These are phyloP conservation scores for Tuber brumale DNA, from an alignment of 495 filamentous ascomycete genomes.

Conservation along the genomic window DNA sequence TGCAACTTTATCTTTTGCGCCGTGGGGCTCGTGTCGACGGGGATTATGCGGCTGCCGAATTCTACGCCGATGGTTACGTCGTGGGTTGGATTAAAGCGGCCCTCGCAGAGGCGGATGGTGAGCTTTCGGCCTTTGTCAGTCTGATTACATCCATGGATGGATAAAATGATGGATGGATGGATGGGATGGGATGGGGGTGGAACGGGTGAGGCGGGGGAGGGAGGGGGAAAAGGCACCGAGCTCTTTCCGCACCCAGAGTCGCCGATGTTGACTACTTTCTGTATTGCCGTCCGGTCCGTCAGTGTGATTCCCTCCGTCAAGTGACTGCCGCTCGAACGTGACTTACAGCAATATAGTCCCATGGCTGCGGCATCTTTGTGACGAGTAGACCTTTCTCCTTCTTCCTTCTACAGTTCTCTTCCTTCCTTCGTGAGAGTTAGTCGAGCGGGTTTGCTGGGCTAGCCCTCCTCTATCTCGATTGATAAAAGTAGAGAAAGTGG, in stretches of 20 bases:
- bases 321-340: neutral
- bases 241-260: slow-evolving; percentile 92
- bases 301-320: slow-evolving; percentile 3
- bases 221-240: slow-evolving; percentile 30
- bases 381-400: slow-evolving; percentile 5
- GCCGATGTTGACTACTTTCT: slow-evolving; percentile 91
- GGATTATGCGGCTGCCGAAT: slow-evolving; percentile 89
- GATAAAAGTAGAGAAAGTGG: neutral
- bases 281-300: slow-evolving; percentile 7
- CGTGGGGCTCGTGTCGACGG: slow-evolving; percentile 57
- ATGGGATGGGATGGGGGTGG: neutral
- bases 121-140: slow-evolving; percentile 49
- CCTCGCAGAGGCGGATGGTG: slow-evolving; percentile 93
- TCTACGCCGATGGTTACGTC: slow-evolving; percentile 98
- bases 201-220: neutral
- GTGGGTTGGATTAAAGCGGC: slow-evolving; percentile 84
- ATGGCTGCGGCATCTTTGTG: slow-evolving; percentile 65
- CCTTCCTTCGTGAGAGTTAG: neutral
- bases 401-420: neutral
- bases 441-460: neutral
- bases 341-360: slow-evolving; percentile 82
- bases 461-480: neutral
- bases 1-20: slow-evolving; percentile 58
- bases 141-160: slow-evolving; percentile 4
- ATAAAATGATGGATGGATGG: neutral